Base-by-base conservation (phyloP, 83 land plant species). In the Larix sibirica region DNA sequence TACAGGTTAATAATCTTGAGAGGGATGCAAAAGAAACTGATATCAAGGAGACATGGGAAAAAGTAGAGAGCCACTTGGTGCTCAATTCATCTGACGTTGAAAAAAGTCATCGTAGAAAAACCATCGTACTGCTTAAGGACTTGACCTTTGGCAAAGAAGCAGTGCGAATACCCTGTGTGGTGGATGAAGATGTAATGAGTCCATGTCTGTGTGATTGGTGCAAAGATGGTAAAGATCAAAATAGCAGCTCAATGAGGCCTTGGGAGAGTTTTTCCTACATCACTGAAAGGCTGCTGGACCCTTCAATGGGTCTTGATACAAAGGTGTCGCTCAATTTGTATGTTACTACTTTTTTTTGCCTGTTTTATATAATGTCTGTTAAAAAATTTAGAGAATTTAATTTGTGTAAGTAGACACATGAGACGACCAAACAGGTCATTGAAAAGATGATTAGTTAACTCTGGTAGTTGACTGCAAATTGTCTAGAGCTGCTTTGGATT, bases 71-170 rank as follows among this genome's bases (percentile, higher is more conserved):
- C 75, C 95, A 95, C 63, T 85, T 77, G 85, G 63, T 93, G 23
- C 64, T 68, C 24, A 82, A 78, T 74, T 79, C 86, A 20, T 23
- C 63, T 28, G 83, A 84, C 84, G 62, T 86, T 8, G 65, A 81
- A 21, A 80, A 44, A 66, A 81, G 69, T 20, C 62, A 68, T 26
- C 6, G 4, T 18, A 65, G 76, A 40, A 87, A 81, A 80, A 33
- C 67, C 8, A 75, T 88, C 38, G 68, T 94, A 26, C 69, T 94
- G 59, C 93, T 93, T 80, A 91, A 91, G 56, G 98, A 97, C 88
- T 80, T 96, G 63, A 97, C 99, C 82, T 92, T 89, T 84, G 99
- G 99, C 74, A 79, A 81, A 80, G 99, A 98, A 90, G 61, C 86
- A 79, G 83, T 91, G 77, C 95, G 96, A 4, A 87, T 98, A 69